These are phyloP conservation scores for Fusarium xylarioides DNA, from an alignment of 2,329 filamentous ascomycete species.

Conservation along the genomic window DNA sequence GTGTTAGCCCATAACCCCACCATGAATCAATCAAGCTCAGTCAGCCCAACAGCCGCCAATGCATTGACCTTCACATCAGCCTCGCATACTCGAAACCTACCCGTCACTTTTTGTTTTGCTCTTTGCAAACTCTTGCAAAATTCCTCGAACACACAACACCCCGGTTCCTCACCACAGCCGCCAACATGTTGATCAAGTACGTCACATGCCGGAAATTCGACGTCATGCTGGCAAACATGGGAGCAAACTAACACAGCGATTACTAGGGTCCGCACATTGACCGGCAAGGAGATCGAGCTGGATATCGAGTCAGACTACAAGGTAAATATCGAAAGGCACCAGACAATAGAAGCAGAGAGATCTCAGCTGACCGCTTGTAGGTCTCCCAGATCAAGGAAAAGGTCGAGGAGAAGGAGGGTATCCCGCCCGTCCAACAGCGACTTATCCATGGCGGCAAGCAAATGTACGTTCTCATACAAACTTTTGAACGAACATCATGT, in stretches of 20 bases:
- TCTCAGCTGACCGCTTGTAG: constrained; percentile 55
- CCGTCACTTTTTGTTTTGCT: background rate
- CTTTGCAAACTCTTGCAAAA: background rate
- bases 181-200: constrained; percentile 62
- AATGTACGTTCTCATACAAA: constrained; percentile 69
- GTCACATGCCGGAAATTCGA: constrained; percentile 23
- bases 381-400: constrained; percentile 98
- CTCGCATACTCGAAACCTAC: constrained; percentile 29
- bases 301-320: constrained; percentile 96
- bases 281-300: constrained; percentile 98
- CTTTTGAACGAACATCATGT: background rate
- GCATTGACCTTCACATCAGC: constrained; percentile 30
- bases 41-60: constrained; percentile 27
- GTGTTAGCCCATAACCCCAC: constrained; percentile 35
- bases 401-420: constrained; percentile 98
- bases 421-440: constrained; percentile 94
- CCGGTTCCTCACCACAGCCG: constrained; percentile 2
- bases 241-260: constrained; percentile 32
- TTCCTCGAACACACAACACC: background rate
- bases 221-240: constrained; percentile 5
- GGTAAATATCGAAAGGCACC: constrained; percentile 58
- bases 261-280: constrained; percentile 90
- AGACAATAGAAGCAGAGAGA: background rate
- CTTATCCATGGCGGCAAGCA: constrained; percentile 98
- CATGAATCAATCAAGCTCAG: constrained; percentile 34